Evolutionary conservation across 805 yeast species (phyloP).

Genomic region (Saccharomycopsis schoenii): DNA sequence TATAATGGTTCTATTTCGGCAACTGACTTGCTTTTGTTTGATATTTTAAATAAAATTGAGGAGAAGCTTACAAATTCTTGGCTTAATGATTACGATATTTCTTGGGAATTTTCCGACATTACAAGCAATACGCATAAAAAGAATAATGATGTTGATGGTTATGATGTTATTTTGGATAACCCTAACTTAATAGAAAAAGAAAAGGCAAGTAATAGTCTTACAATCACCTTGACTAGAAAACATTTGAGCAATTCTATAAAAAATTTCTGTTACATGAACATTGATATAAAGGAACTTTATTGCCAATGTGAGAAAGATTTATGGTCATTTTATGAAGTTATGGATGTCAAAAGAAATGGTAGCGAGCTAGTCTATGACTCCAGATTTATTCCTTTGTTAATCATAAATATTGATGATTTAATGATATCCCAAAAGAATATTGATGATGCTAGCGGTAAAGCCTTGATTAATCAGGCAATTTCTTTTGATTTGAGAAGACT

Average conservation of each 20-base stretch:
- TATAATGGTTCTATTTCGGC: constrained; percentile 56
- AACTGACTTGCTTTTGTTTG: constrained; percentile 53
- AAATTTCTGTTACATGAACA: constrained; percentile 23
- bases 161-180: neutral
- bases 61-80: constrained; percentile 43
- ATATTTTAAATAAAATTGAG: constrained; percentile 51
- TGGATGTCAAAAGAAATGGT: neutral
- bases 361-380: constrained; percentile 43
- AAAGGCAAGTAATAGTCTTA: constrained; percentile 20
- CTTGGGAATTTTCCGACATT: constrained; percentile 47
- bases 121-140: constrained; percentile 18
- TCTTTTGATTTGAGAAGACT: constrained; percentile 44
- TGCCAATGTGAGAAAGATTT: neutral
- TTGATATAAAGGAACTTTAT: neutral
- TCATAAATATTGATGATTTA: constrained; percentile 57
- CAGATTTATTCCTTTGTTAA: constrained; percentile 54
- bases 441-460: constrained; percentile 20
- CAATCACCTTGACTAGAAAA: constrained; percentile 40
- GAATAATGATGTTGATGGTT: neutral
- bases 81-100: constrained; percentile 42
- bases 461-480: neutral
- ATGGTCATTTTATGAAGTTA: neutral
- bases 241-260: constrained; percentile 40
- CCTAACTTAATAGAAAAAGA: neutral
- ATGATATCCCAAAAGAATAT: constrained; percentile 25